Base-by-base conservation (phyloP, 495 filamentous ascomycete species). In the Aspergillus steynii region DNA sequence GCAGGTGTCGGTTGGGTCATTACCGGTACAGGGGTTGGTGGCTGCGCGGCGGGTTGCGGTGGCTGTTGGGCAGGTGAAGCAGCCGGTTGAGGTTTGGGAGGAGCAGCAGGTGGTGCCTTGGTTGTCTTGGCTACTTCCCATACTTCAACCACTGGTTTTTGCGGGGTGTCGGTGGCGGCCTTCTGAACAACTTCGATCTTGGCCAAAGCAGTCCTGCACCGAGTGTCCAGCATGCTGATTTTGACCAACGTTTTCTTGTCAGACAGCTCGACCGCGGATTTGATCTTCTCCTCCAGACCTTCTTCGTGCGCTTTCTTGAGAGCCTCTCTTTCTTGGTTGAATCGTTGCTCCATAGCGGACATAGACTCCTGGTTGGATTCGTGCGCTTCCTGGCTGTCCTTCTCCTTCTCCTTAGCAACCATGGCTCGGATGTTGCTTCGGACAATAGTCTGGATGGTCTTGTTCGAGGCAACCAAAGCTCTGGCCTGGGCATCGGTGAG, bases 131-230 rank as follows among this genome's bases (percentile, higher is more conserved):
- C 91, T 32, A 88, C 74, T 46, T 88, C 86, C 91, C 91, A 97
- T 0, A 96, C 93, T 69, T 96, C 92, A 10, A 74, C 80, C 6
- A 97, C 92, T 14, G 91, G 85, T 59, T 83, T 85, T 68, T 93
- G 79, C 2, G 93, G 93, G 0, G 91, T 96, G n/a, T 96, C 90
- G 28, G 80, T 81, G 0, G 89, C 92, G 15, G 91, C 92, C 53
- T 84, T 88, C 60, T 91, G 82, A 10, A 97, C 89, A 14, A 92
- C 83, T 9, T 88, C 85, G 27, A 96, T 63, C 77, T 94, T 96
- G 14, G 86, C 89, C 57, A 81, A 79, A 0, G 87, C 80, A 26
- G 73, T 77, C 68, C 83, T 87, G 61, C 74, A 73, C 67, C 88
- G 87, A 56, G 87, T 88, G 61, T 95, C 90, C 8, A 87, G 80